Evolutionary conservation across 352 stramenopile species (phyloP).

Genomic region (Globisporangium perplexum): DNA sequence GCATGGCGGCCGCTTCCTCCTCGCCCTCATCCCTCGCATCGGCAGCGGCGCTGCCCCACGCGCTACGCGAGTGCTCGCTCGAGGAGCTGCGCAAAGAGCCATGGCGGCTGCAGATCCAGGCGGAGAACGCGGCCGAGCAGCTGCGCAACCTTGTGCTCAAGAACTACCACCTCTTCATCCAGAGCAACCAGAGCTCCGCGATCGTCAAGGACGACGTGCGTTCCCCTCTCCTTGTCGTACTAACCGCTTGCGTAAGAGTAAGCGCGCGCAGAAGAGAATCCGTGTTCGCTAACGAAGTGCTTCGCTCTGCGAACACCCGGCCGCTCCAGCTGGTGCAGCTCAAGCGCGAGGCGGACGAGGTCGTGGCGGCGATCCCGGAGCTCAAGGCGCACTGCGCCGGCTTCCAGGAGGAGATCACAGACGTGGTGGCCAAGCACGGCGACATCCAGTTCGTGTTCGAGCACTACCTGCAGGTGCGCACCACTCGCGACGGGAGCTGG

Average conservation of each 20-base stretch:
- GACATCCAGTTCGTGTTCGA: constrained; percentile 90
- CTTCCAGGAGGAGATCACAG: constrained; percentile 49
- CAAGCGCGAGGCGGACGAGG: constrained; percentile 54
- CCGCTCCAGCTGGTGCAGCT: constrained; percentile 46
- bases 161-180: constrained; percentile 90
- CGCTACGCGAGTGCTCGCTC: constrained; percentile 54
- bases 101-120: constrained; percentile 71
- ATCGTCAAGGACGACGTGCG: constrained; percentile 76
- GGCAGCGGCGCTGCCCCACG: neutral
- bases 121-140: constrained; percentile 72
- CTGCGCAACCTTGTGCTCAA: constrained; percentile 76
- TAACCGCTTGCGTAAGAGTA: too few species aligned
- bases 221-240: neutral
- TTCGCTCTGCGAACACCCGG: neutral
- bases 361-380: constrained; percentile 44
- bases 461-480: constrained; percentile 72
- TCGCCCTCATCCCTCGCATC: neutral
- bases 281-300: neutral
- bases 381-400: constrained; percentile 45
- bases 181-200: constrained; percentile 83
- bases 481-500: neutral
- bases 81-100: constrained; percentile 86
- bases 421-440: constrained; percentile 60
- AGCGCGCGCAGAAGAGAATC: too few species aligned
- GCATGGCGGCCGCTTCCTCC: neutral